Evolutionary conservation across 1,284 basidiomycete species (phyloP).

Genomic region (Apiotrichum brassicae): DNA sequence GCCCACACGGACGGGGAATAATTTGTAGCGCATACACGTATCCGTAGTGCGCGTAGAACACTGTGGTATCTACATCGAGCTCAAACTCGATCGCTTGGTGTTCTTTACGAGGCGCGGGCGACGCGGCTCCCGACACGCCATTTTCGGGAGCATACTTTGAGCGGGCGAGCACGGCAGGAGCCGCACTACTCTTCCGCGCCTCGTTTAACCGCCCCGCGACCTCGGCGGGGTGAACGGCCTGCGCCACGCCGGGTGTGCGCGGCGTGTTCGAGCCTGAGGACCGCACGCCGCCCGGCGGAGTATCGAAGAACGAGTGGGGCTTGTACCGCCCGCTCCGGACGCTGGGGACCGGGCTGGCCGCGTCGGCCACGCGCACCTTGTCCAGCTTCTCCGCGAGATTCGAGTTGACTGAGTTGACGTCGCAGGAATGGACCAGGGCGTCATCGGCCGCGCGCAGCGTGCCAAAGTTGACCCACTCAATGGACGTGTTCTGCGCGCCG

Average conservation of each 20-base stretch:
- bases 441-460: too few relatives aligned
- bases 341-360: background rate
- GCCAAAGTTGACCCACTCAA: slow-evolving; percentile 72
- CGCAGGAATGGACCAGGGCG: too few relatives aligned
- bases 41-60: slow-evolving; percentile 85
- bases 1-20: slow-evolving; percentile 42
- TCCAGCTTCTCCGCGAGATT: background rate
- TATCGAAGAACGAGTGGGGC: slow-evolving; percentile 42
- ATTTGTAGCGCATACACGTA: slow-evolving; percentile 84
- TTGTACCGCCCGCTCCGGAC: slow-evolving; percentile 33
- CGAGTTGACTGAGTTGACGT: too few relatives aligned
- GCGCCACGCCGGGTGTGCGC: slow-evolving; percentile 12
- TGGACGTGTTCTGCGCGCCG: slow-evolving; percentile 78
- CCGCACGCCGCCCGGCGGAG: slow-evolving; percentile 22
- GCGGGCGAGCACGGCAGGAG: too few relatives aligned
- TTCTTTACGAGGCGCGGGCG: background rate
- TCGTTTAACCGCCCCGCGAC: slow-evolving; percentile 1
- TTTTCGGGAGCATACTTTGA: background rate
- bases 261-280: slow-evolving; percentile 31
- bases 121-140: background rate
- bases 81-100: slow-evolving; percentile 41
- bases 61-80: slow-evolving; percentile 62
- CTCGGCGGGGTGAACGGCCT: slow-evolving; percentile 17
- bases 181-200: too few relatives aligned
- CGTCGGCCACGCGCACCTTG: background rate